phyloP scores from a whole-genome alignment of 2,329 filamentous ascomycete species.

The Aspergillus sp. region DNA sequence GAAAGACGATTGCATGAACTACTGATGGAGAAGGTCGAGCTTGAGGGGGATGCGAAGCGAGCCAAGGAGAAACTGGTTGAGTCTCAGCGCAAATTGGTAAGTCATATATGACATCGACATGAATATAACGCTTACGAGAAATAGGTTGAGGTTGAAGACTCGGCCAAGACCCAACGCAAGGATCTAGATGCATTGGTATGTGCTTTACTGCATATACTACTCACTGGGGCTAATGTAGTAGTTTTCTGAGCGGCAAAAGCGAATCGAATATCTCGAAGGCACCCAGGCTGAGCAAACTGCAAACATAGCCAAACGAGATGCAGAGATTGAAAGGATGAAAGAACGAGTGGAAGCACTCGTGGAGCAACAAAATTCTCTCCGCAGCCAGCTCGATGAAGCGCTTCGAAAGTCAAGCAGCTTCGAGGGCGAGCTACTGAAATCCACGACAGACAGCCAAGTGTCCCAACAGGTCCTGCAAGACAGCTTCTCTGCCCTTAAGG shows the following conservation, averaged over 20 bases:
- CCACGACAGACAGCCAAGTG: slow-evolving; percentile 6
- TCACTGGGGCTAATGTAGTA: slow-evolving; percentile 18
- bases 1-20: slow-evolving; percentile 30
- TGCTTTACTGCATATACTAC: neutral
- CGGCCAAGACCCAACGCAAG: slow-evolving; percentile 10
- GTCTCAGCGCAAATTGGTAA: slow-evolving; percentile 27
- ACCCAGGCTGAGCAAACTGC: slow-evolving; percentile 12
- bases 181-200: slow-evolving; percentile 22
- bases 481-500: neutral
- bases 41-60: slow-evolving; percentile 19
- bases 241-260: slow-evolving; percentile 20
- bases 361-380: slow-evolving; percentile 19
- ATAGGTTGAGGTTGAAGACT: slow-evolving; percentile 21
- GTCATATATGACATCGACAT: neutral
- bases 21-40: slow-evolving; percentile 24
- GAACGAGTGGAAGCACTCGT: slow-evolving; percentile 18
- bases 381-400: slow-evolving; percentile 21
- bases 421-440: slow-evolving; percentile 15
- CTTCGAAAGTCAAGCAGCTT: slow-evolving; percentile 22
- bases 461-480: slow-evolving; percentile 11
- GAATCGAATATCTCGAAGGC: slow-evolving; percentile 20
- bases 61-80: slow-evolving; percentile 22
- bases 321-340: slow-evolving; percentile 23
- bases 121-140: slow-evolving; percentile 15
- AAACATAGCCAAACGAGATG: slow-evolving; percentile 15